Percentiles rank a stretch among this genome's conserved stretches.
Evolutionary conservation across 192 early-diverging fungal genomes (phyloP).

Genomic region (Thoreauomyces humboldtii): DNA sequence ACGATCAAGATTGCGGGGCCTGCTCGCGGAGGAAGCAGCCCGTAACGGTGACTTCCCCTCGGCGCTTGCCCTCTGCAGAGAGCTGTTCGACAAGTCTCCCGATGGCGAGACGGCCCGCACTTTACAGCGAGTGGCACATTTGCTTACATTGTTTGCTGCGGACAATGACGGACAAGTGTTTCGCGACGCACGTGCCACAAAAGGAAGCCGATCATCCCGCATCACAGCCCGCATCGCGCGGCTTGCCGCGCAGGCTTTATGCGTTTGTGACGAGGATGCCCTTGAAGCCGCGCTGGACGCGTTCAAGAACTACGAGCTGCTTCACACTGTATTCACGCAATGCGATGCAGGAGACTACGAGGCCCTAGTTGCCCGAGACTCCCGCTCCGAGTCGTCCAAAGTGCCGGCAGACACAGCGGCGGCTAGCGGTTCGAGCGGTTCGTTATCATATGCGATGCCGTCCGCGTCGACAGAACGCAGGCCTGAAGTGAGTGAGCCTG

Average conservation of each 20-base stretch:
- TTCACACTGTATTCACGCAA: constrained; percentile 42
- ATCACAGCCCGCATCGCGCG: constrained; percentile 44
- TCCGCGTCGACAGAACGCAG: neutral
- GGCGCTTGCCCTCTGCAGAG: constrained; percentile 45
- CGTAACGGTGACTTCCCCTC: constrained; percentile 50
- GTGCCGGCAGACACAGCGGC: neutral
- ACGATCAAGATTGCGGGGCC: constrained; percentile 36
- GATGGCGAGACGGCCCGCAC: constrained; percentile 27
- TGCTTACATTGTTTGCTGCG: constrained; percentile 30
- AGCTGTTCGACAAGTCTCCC: constrained; percentile 44
- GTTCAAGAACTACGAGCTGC: constrained; percentile 47
- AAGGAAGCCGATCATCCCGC: constrained; percentile 20
- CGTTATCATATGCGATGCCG: neutral
- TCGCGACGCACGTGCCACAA: constrained; percentile 31
- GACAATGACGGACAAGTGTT: constrained; percentile 35
- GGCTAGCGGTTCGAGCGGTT: neutral
- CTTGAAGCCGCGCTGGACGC: constrained; percentile 40
- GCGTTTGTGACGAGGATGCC: constrained; percentile 26
- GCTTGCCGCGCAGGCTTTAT: constrained; percentile 36
- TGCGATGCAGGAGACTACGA: constrained; percentile 49
- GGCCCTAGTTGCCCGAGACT: constrained; percentile 19
- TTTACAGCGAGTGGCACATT: constrained; percentile 34
- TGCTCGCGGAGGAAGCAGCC: constrained; percentile 61
- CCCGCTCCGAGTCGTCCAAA: neutral
- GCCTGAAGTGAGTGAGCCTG: too few relatives aligned